Base-by-base conservation (phyloP, 2,329 filamentous ascomycete genomes). In the Alternaria hordeiaustralica region DNA sequence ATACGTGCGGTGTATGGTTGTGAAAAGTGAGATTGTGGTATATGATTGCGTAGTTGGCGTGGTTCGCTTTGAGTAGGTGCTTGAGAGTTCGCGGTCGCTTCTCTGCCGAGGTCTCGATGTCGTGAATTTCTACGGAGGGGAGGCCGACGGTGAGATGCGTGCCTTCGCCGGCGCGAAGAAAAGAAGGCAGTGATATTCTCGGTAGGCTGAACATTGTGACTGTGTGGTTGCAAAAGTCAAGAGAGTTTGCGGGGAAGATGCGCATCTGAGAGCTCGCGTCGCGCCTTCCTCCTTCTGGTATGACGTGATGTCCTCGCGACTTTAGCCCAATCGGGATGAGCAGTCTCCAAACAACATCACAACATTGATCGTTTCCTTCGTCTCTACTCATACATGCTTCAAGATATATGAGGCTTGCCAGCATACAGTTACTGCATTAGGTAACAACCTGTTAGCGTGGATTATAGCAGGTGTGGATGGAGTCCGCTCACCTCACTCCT, bases 21-120 rank as follows among this genome's bases (percentile, higher is more conserved):
- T 96, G 89, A 73, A 90, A 96, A 65, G 87, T 84, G 5, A 91
- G 83, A 57, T 91, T 79, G 77, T 94, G 89, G 79, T 92, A 96
- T 58, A 97, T 82, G 69, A 98, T 90, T 30, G 93, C 89, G 80
- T 97, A 88, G 77, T 96, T 97, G 70, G 90, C 90, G 82, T 99
- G 96, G 78, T 98, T 98, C 56, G 94, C 90, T 79, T 92, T 93
- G 64, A 99, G 80, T 13, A 99, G 84, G 81, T 98, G 94, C 82
- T 97, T 97, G 65, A 99, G 85, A 20, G 92, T 92, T 65, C 95
- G 86, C 18, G 91, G 89, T 60, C 92, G 86, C 79, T 93, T 95
- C 76, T 96, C 93, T 9, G 89, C 86, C 51, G 89, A 86, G 6
- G 90, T 91, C 82, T 98, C 95, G 72, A 97, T 87, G 78, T 92